Base-by-base conservation (phyloP, 202 grass and related monocot genomes). In the Hordeum pubiflorum region DNA sequence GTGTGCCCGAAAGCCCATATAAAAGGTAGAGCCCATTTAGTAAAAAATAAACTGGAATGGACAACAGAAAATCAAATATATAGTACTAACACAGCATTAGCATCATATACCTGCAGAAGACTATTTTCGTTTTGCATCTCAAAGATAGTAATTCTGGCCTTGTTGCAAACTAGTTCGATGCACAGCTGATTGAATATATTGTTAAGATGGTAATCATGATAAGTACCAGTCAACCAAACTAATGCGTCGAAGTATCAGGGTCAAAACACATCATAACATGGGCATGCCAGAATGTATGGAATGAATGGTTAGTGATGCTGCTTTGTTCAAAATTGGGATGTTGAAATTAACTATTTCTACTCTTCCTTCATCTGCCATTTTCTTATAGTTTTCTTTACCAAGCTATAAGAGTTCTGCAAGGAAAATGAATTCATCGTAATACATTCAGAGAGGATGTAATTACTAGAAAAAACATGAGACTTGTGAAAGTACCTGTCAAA, bases 401-500 rank as follows among this genome's bases (percentile, higher is more conserved):
- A 54, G 55, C 13, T 29, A 27, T 26, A 48, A 21, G 40, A 18
- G 21, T 78, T 77, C 24, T 20, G 6, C 4, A 1, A 12, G 72
- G 36, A 58, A 81, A 81, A 4, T 31, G 15, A 58, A 65, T 6
- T 18, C 32, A 61, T 29, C 24, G 55, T 3, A 57, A 24, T 14
- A 13, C 22, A 72, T 46, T 62, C 8, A 34, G 34, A 67, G 32
- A 86, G 73, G 54, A n/a, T 21, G 14, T 4, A 63, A 24, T 15
- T 44, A 77, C 5, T 5, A 33, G 32, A 70, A 33, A 79, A 5
- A 78, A 3, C 4, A 80, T 0, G 54, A 39, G 2, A 58, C 15
- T 80, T 72, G 69, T n/a, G 43, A 65, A 86, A 38, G 11, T 90
- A 97, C 93, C 90, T 91, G 84, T 93, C 90, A 38, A 97, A 97